These are phyloP conservation scores for Diaporthe aspalathi DNA, from an alignment of 2,329 filamentous ascomycete genomes.

Conservation along the genomic window DNA sequence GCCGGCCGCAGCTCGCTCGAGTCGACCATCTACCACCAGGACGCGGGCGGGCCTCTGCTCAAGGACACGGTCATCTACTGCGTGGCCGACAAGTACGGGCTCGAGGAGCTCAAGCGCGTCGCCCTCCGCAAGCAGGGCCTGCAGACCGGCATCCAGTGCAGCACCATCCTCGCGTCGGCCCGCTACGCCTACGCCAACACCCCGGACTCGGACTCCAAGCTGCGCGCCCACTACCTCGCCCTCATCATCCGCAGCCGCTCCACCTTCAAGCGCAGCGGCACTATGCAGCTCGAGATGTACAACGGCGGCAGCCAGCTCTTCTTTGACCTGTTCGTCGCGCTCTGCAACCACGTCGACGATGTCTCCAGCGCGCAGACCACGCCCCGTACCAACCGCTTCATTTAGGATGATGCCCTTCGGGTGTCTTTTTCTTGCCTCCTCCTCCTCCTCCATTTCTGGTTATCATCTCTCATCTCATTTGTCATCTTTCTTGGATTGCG, in stretches of 20 bases:
- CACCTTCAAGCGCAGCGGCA: conserved; percentile 93
- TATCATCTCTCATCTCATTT: not conserved
- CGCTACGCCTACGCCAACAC: conserved; percentile 91
- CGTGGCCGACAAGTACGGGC: conserved; percentile 83
- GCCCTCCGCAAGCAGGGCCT: conserved; percentile 90
- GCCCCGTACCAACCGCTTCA: conserved; percentile 57
- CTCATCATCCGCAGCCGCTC: conserved; percentile 88
- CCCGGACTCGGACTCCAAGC: conserved; percentile 88
- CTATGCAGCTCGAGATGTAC: conserved; percentile 96
- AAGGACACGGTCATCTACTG: conserved; percentile 95
- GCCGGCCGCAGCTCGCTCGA: conserved; percentile 56
- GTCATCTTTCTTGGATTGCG: conserved; percentile 16
- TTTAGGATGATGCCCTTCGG: conserved; percentile 10
- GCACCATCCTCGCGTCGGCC: conserved; percentile 87
- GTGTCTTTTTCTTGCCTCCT: not conserved
- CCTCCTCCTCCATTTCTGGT: not conserved
- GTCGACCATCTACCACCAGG: conserved; percentile 75
- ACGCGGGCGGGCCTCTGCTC: conserved; percentile 71
- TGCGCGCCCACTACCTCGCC: conserved; percentile 90
- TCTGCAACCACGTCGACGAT: conserved; percentile 89
- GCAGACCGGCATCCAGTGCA: conserved; percentile 84
- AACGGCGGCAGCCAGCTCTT: conserved; percentile 84
- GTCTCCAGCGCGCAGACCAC: conserved; percentile 65
- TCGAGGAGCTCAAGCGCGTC: conserved; percentile 86
- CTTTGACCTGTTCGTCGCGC: conserved; percentile 92